These are phyloP conservation scores for Amauroascus verrucosus DNA, from an alignment of 2,329 filamentous ascomycete species.

Conservation along the genomic window DNA sequence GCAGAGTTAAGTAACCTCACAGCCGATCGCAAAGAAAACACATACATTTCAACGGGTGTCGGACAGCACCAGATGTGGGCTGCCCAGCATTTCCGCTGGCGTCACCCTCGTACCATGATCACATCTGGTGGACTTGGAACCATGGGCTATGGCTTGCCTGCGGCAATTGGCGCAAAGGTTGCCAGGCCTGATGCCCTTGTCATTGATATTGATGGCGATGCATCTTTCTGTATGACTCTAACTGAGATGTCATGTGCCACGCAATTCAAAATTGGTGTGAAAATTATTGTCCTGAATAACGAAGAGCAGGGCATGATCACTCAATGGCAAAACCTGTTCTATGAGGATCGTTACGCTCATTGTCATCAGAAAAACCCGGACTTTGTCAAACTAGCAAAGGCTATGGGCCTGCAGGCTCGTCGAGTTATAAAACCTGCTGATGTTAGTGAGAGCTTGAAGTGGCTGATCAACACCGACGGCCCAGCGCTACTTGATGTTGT, in stretches of 20 bases:
- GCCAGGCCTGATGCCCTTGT: slow-evolving; percentile 71
- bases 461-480: slow-evolving; percentile 80
- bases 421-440: slow-evolving; percentile 65
- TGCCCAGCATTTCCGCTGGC: slow-evolving; percentile 93
- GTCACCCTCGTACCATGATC: slow-evolving; percentile 83
- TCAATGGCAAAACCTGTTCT: slow-evolving; percentile 97
- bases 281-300: slow-evolving; percentile 91
- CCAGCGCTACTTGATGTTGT: slow-evolving; percentile 86
- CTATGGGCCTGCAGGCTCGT: slow-evolving; percentile 75
- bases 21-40: slow-evolving; percentile 66
- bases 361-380: slow-evolving; percentile 94
- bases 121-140: slow-evolving; percentile 91
- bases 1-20: slow-evolving; percentile 82
- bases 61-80: slow-evolving; percentile 99
- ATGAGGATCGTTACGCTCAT: slow-evolving; percentile 82
- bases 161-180: slow-evolving; percentile 92
- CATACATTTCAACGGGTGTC: slow-evolving; percentile 85
- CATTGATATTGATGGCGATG: slow-evolving; percentile 93
- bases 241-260: slow-evolving; percentile 87
- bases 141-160: slow-evolving; percentile 92
- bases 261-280: slow-evolving; percentile 94
- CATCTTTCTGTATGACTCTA: slow-evolving; percentile 96
- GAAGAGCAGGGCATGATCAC: slow-evolving; percentile 98
- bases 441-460: slow-evolving; percentile 65
- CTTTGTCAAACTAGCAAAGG: slow-evolving; percentile 84